Percentiles rank a stretch among this genome's conserved stretches.
These are phyloP conservation scores for Calonectria ilicicola DNA, from an alignment of 2,329 filamentous ascomycete species.

Conservation along the genomic window DNA sequence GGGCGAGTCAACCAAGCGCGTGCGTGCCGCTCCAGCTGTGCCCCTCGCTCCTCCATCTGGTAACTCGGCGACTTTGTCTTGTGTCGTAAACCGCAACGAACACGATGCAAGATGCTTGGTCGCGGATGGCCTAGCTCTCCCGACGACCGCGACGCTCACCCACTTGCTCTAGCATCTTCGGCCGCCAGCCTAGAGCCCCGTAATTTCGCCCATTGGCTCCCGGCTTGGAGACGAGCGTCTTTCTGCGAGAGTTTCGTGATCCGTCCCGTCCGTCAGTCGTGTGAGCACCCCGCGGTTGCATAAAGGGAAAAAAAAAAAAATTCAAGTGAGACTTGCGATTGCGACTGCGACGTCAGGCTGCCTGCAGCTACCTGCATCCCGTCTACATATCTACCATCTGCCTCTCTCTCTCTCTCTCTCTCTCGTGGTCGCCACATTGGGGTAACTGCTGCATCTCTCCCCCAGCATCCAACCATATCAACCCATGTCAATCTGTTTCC, in stretches of 20 bases:
- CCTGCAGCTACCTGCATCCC: constrained; percentile 7
- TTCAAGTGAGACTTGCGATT: constrained; percentile 3
- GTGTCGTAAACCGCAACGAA: constrained; percentile 17
- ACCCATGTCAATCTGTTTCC: constrained; percentile 17
- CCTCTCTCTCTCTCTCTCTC: neutral
- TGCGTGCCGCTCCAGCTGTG: constrained; percentile 16
- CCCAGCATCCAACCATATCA: constrained; percentile 12
- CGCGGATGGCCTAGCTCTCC: constrained; percentile 21
- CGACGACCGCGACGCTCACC: constrained; percentile 18
- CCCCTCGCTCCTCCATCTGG: constrained; percentile 23
- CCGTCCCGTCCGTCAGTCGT: constrained; percentile 20
- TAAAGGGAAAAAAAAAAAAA: constrained; percentile 8
- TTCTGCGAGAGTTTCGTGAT: constrained; percentile 16
- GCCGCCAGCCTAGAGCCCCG: constrained; percentile 15
- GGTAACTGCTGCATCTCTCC: constrained; percentile 12
- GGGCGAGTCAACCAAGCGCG: constrained; percentile 19
- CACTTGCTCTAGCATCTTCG: constrained; percentile 7
- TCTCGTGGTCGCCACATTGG: constrained; percentile 13
- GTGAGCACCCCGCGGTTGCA: constrained; percentile 16
- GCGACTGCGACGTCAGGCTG: constrained; percentile 10
- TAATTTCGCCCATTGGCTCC: constrained; percentile 20
- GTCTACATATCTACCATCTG: constrained; percentile 9
- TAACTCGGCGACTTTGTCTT: constrained; percentile 10
- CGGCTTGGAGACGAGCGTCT: constrained; percentile 3
- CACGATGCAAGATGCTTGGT: constrained; percentile 30